Conservation (phyloP, 495 filamentous ascomycete species). For the Chaetomium tenue region DNA sequence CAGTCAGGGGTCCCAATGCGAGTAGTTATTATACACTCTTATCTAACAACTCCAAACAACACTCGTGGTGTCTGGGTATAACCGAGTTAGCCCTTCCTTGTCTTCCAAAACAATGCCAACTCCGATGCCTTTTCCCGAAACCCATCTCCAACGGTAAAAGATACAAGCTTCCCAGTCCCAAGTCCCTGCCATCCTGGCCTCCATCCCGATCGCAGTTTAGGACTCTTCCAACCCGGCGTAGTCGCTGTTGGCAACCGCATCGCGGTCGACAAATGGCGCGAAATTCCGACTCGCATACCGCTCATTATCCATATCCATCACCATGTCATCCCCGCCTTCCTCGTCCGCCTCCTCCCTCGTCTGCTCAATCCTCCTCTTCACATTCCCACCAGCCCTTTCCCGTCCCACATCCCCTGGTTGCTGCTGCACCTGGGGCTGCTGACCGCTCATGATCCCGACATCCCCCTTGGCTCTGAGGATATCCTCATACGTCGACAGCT, state of each 20-base stretch:
- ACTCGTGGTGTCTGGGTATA: constrained; percentile 1
- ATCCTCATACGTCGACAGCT: constrained; percentile 22
- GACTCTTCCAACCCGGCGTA: too few relatives aligned
- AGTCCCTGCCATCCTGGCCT: background rate
- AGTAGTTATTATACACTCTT: background rate
- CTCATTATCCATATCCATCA: constrained; percentile 16
- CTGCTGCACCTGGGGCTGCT: background rate
- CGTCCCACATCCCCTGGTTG: background rate
- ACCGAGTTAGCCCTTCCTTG: background rate
- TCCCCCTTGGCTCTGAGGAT: constrained; percentile 22
- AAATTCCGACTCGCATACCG: constrained; percentile 18
- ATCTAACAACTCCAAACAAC: background rate
- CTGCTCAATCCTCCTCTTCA: constrained; percentile 19
- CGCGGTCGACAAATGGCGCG: constrained; percentile 19
- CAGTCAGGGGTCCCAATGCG: too few relatives aligned
- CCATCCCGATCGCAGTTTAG: background rate
- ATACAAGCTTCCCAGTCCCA: background rate
- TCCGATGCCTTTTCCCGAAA: background rate
- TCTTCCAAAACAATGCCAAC: background rate
- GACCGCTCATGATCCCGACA: constrained; percentile 5
- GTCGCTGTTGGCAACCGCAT: too few relatives aligned
- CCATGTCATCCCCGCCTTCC: background rate
- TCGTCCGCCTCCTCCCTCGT: constrained; percentile 2
- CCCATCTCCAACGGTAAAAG: background rate
- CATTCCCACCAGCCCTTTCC: background rate